Conservation (phyloP, 2,329 filamentous ascomycete genomes). For the Monilinia fructicola region DNA sequence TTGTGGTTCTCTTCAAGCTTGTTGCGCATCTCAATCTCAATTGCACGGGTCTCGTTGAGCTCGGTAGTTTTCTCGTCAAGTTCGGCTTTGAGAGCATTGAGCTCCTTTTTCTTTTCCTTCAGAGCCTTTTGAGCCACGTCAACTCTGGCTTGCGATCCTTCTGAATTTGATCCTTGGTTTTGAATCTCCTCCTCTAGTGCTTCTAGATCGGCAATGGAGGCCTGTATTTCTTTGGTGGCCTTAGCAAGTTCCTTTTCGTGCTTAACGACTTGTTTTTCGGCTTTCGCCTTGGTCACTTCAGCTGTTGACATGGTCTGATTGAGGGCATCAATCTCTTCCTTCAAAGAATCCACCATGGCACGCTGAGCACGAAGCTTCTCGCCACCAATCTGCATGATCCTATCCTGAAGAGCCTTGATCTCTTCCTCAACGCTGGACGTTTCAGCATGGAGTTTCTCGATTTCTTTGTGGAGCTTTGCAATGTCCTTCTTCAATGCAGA, state of each 20-base stretch:
- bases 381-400: constrained; percentile 97
- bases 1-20: constrained; percentile 97
- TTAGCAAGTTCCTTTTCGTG: constrained; percentile 80
- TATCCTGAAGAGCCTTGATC: constrained; percentile 89
- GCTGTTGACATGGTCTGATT: constrained; percentile 81
- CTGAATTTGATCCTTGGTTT: constrained; percentile 72
- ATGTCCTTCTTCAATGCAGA: constrained; percentile 76
- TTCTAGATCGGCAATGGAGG: constrained; percentile 70
- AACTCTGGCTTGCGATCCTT: constrained; percentile 68
- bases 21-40: constrained; percentile 97
- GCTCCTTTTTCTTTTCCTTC: constrained; percentile 74
- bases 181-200: constrained; percentile 76
- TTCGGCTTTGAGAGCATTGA: constrained; percentile 76
- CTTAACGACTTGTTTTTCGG: constrained; percentile 87
- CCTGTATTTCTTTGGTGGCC: constrained; percentile 74
- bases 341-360: constrained; percentile 83
- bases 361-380: constrained; percentile 89
- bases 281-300: constrained; percentile 86
- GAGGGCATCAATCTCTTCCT: constrained; percentile 78
- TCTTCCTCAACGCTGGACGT: constrained; percentile 89
- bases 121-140: constrained; percentile 81
- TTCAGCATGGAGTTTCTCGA: constrained; percentile 76
- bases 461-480: constrained; percentile 69
- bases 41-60: constrained; percentile 82
- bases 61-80: constrained; percentile 83